Base-by-base conservation (phyloP, 2,329 filamentous ascomycete genomes). In the Microsporum canis region DNA sequence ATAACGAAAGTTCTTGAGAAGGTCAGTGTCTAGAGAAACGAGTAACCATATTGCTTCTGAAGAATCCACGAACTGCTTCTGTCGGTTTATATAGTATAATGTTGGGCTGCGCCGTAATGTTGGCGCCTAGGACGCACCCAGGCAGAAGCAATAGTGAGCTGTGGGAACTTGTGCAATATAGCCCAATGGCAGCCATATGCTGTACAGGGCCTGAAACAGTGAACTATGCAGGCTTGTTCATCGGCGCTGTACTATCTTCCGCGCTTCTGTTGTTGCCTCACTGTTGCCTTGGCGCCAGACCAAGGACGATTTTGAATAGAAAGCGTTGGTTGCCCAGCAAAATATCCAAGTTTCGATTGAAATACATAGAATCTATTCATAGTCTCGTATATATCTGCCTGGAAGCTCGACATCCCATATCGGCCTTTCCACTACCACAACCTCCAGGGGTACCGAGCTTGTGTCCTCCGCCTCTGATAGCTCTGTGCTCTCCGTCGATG, bases 381-480 rank as follows among this genome's bases (percentile, higher is more conserved):
- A 78, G 61, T 84, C 81, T 29, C 78, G 82, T 67, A 84, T 80
- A 73, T 87, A 92, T 60, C 86, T 80, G 66, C 87, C 85, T 1
- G 88, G 85, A 71, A 91, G 77, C 65, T 91, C 87, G 63, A 91
- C 79, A 73, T 95, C 89, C 84, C 88, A 94, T 67, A 85, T 80
- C 23, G 92, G 91, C 68, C 91, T 80, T 78, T 97, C 92, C 12
- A 97, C 85, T 58, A 97, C 78, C 1, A 90, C 91, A 55, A 96
- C 88, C 75, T 99, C 94, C 27, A 79, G 64, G 17, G 65, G 68
- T 33, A 65, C 69, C 33, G 68, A 69, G 45, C 66, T 64, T 23
- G 67, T 64, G 49, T 66, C 60, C 33, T 59, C 57, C 6, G 39
- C 31, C 60, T 66, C 64, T 81, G 73, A 66, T 47, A 47, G 38